phyloP scores from a whole-genome alignment of 1,284 basidiomycete species.

The Chalciporus sp. region DNA sequence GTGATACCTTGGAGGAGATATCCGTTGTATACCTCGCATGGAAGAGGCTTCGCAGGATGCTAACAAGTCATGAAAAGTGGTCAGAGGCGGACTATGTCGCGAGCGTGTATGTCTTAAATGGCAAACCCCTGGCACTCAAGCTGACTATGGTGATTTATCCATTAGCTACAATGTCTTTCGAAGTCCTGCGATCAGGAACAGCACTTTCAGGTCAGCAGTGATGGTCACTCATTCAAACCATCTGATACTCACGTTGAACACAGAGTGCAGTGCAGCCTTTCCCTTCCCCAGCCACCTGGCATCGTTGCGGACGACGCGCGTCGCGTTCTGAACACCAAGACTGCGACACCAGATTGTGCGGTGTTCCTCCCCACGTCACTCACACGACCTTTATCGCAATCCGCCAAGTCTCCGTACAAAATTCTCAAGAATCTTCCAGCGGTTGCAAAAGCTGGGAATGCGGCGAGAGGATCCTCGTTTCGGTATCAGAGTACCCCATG shows the following conservation, averaged over 20 bases:
- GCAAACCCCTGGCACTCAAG: background rate
- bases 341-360: slow-evolving; percentile 49
- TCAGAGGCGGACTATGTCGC: slow-evolving; percentile 59
- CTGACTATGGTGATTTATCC: background rate
- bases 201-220: slow-evolving; percentile 44
- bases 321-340: slow-evolving; percentile 48
- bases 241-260: slow-evolving; percentile 9
- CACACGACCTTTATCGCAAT: slow-evolving; percentile 43
- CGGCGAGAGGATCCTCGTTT: slow-evolving; percentile 46
- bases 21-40: slow-evolving; percentile 46
- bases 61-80: slow-evolving; percentile 45
- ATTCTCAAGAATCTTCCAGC: slow-evolving; percentile 42
- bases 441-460: slow-evolving; percentile 39
- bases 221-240: background rate
- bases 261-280: slow-evolving; percentile 51
- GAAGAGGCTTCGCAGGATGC: slow-evolving; percentile 46
- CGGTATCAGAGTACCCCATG: slow-evolving; percentile 55
- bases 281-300: slow-evolving; percentile 49
- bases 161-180: slow-evolving; percentile 52
- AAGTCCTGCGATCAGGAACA: slow-evolving; percentile 43
- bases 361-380: slow-evolving; percentile 46
- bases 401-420: slow-evolving; percentile 48
- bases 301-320: slow-evolving; percentile 34
- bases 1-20: slow-evolving; percentile 42
- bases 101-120: slow-evolving; percentile 45